A percentile compares a stretch with the other conserved stretches of the same genome.
These are phyloP conservation scores for Allium fistulosum DNA, from an alignment of 106 monocot species.

Conservation along the genomic window DNA sequence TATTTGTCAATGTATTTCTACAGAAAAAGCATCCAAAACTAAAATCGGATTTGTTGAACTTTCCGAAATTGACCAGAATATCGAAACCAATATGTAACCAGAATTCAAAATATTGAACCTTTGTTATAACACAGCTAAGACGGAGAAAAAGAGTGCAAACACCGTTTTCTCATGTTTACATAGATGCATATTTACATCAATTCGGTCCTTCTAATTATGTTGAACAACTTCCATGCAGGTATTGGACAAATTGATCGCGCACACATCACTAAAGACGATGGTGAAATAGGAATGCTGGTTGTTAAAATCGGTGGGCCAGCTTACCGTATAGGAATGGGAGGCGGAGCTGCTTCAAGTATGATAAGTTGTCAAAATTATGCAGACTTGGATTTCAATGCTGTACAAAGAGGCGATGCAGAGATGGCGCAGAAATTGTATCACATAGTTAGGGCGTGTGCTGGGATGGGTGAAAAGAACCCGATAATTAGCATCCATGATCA, in stretches of 20 bases:
- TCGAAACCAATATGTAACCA: too few relatives aligned
- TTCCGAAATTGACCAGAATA: too few relatives aligned
- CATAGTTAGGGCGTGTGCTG: constrained; percentile 79
- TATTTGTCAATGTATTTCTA: too few relatives aligned
- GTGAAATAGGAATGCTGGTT: constrained; percentile 91
- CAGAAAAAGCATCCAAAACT: too few relatives aligned
- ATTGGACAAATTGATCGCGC: constrained; percentile 82
- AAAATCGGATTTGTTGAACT: too few relatives aligned
- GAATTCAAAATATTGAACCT: too few relatives aligned
- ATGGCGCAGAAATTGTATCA: constrained; percentile 98
- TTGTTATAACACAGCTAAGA: too few relatives aligned
- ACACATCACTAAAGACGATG: constrained; percentile 75
- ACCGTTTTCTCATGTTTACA: too few relatives aligned
- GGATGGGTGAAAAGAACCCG: constrained; percentile 84
- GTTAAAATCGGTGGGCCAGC: constrained; percentile 98
- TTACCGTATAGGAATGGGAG: constrained; percentile 95
- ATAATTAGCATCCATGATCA: constrained; percentile 98
- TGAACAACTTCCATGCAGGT: constrained; percentile 11
- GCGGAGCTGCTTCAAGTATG: constrained; percentile 98
- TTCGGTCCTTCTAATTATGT: too few relatives aligned
- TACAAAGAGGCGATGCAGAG: constrained; percentile 95
- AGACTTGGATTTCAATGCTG: constrained; percentile 95
- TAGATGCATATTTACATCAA: too few relatives aligned
- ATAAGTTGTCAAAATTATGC: constrained; percentile 96
- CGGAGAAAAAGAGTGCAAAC: too few relatives aligned